A percentile compares a stretch with the other conserved stretches of the same genome.
phyloP scores from a whole-genome alignment of 805 yeast species.

The Saturnispora mendoncae region DNA sequence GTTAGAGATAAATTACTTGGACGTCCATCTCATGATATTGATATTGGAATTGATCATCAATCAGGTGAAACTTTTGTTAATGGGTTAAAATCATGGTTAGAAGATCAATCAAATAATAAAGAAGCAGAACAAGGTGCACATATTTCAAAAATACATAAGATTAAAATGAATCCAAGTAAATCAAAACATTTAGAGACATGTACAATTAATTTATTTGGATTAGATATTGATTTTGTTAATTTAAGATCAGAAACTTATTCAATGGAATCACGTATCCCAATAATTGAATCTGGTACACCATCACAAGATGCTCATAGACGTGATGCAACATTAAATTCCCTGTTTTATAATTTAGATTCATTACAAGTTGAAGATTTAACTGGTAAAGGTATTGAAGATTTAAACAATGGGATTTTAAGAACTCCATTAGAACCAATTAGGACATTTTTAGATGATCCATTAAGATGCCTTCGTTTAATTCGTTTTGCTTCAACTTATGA shows the following conservation, averaged over 20 bases:
- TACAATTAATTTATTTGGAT: slow-evolving; percentile 72
- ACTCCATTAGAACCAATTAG: slow-evolving; percentile 82
- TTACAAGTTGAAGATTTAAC: slow-evolving; percentile 79
- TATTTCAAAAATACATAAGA: slow-evolving; percentile 43
- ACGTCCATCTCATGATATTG: slow-evolving; percentile 73
- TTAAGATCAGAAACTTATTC: slow-evolving; percentile 82
- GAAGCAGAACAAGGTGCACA: slow-evolving; percentile 7
- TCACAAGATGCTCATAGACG: slow-evolving; percentile 84
- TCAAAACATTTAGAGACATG: slow-evolving; percentile 96
- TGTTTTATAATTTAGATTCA: slow-evolving; percentile 73
- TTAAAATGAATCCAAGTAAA: slow-evolving; percentile 89
- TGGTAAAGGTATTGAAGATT: slow-evolving; percentile 61
- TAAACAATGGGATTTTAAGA: slow-evolving; percentile 59
- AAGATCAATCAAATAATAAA: slow-evolving; percentile 14
- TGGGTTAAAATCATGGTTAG: slow-evolving; percentile 45
- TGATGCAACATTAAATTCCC: slow-evolving; percentile 91
- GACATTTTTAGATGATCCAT: slow-evolving; percentile 91
- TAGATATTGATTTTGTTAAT: slow-evolving; percentile 92
- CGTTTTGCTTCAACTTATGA: slow-evolving; percentile 78
- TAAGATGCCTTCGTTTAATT: slow-evolving; percentile 75
- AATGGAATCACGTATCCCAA: slow-evolving; percentile 77
- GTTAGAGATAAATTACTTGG: slow-evolving; percentile 91
- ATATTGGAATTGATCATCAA: slow-evolving; percentile 77
- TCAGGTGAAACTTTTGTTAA: slow-evolving; percentile 84
- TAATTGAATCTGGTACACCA: slow-evolving; percentile 77